phyloP scores from a whole-genome alignment of 768 basidiomycete species.

The Candolleomyces aberdarensis region DNA sequence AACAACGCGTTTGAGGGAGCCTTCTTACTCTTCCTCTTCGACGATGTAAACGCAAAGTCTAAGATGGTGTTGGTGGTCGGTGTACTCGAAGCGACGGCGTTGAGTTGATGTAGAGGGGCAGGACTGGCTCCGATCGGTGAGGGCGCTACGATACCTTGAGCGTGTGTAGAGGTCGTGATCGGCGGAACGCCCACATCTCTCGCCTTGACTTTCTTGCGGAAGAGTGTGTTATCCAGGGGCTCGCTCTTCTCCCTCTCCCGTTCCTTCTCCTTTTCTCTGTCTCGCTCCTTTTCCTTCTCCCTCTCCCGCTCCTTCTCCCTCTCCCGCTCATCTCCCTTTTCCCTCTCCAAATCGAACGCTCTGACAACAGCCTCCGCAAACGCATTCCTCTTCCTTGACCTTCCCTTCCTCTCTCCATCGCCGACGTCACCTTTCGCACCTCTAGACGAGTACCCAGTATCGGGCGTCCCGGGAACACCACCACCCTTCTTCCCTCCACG shows the following conservation, averaged over 20 bases:
- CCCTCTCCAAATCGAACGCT: conserved; percentile 8
- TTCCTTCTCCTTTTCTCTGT: not conserved
- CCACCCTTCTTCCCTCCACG: not conserved
- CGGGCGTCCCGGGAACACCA: not conserved
- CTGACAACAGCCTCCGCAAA: not conserved
- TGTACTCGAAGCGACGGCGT: not conserved
- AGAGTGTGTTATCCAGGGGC: not conserved
- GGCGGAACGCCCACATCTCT: conserved; percentile 8
- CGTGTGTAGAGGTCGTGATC: not conserved
- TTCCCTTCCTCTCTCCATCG: not conserved
- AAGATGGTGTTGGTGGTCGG: not conserved
- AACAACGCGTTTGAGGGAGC: not conserved
- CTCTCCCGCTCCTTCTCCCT: not conserved
- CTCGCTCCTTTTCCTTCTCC: not conserved
- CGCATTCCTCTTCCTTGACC: not conserved
- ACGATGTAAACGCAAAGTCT: not conserved
- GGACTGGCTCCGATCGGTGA: conserved; percentile 1
- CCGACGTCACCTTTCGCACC: not conserved
- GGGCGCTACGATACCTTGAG: not conserved
- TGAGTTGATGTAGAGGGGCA: not conserved
- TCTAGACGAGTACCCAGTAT: not conserved
- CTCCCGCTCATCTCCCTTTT: not conserved
- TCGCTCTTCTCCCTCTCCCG: not conserved
- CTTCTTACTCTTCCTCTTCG: not conserved
- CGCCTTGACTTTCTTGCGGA: conserved; percentile 5